A percentile compares a stretch with the other conserved stretches of the same genome.
phyloP scores from a whole-genome alignment of 805 yeast genomes.

The Clavispora fructus region DNA sequence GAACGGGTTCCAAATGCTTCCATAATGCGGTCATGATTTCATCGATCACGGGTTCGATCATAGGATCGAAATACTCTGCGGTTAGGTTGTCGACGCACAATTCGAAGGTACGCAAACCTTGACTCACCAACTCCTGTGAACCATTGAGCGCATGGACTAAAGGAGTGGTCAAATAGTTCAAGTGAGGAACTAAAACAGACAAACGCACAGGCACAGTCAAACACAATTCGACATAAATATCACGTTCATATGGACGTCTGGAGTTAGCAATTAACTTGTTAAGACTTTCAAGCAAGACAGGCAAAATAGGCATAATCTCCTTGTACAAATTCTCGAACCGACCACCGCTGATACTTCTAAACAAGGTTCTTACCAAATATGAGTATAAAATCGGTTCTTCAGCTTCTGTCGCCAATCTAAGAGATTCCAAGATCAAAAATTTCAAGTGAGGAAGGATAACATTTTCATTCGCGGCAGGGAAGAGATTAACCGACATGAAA shows the following conservation, averaged over 20 bases:
- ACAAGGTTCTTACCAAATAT: conserved; percentile 78
- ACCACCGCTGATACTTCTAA: conserved; percentile 95
- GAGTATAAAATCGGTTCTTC: conserved; percentile 90
- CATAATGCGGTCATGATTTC: conserved; percentile 92
- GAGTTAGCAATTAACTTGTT: conserved; percentile 81
- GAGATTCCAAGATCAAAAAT: conserved; percentile 72
- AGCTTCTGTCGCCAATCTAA: conserved; percentile 75
- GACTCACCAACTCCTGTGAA: conserved; percentile 84
- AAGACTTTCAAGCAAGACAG: conserved; percentile 77
- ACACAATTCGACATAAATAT: conserved; percentile 90
- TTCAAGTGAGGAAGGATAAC: conserved; percentile 86
- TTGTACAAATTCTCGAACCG: conserved; percentile 89
- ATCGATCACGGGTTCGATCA: conserved; percentile 91
- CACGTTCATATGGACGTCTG: conserved; percentile 83
- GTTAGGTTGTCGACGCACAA: conserved; percentile 94
- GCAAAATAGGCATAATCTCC: conserved; percentile 86
- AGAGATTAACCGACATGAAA: conserved; percentile 91
- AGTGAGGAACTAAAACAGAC: conserved; percentile 89
- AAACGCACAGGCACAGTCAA: conserved; percentile 93
- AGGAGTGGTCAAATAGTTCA: conserved; percentile 85
- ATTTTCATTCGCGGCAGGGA: conserved; percentile 80
- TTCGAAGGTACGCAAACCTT: conserved; percentile 91
- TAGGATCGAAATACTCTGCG: conserved; percentile 95
- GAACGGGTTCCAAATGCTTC: conserved; percentile 85
- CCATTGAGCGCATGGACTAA: conserved; percentile 87